Percentiles rank a stretch among this genome's conserved stretches.
phyloP scores from a whole-genome alignment of 192 early-diverging fungal genomes.

The Coemansia sp. region DNA sequence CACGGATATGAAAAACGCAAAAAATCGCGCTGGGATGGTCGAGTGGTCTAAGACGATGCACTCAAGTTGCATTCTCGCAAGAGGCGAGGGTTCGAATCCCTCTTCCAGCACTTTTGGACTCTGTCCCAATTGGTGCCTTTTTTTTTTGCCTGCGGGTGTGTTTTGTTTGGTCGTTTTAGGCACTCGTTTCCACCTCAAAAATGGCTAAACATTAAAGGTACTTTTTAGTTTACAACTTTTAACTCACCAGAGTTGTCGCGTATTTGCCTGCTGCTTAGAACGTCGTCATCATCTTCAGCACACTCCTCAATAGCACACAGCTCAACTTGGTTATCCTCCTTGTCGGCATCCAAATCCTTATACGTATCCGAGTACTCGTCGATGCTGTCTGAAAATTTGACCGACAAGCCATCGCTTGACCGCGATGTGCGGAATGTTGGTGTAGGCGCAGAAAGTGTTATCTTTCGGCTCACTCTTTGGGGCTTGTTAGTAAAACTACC shows the following conservation, averaged over 20 bases:
- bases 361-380: conserved; percentile 12
- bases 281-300: background rate
- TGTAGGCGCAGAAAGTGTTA: conserved; percentile 25
- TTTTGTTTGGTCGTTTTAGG: too few species aligned
- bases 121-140: too few species aligned
- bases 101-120: background rate
- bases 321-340: background rate
- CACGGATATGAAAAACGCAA: too few species aligned
- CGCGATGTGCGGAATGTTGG: conserved; percentile 26
- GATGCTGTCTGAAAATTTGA: conserved; percentile 20
- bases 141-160: too few species aligned
- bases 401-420: conserved; percentile 10
- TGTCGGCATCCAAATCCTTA: conserved; percentile 5
- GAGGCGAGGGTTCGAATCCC: background rate
- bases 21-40: too few species aligned
- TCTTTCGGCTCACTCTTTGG: conserved; percentile 27
- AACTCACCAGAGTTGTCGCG: background rate
- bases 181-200: too few species aligned
- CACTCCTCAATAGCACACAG: conserved; percentile 1
- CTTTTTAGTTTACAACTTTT: conserved; percentile 6
- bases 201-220: too few species aligned
- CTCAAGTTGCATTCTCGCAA: too few species aligned
- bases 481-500: background rate
- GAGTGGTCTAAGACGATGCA: too few species aligned
- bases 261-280: background rate